phyloP scores from a whole-genome alignment of 2,329 filamentous ascomycete genomes.

The Alternaria solani region DNA sequence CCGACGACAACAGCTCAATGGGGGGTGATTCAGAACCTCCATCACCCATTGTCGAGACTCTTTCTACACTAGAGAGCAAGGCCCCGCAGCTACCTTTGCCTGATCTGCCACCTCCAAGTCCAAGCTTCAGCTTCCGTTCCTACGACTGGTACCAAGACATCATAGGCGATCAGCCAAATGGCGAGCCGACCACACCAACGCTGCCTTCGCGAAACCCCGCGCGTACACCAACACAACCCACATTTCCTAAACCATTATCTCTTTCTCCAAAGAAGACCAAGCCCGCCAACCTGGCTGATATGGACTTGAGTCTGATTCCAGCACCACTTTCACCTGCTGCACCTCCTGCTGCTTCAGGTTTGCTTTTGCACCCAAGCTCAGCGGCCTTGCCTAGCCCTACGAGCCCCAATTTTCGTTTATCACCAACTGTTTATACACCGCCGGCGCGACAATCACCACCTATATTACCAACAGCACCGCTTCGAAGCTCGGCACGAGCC shows the following conservation, averaged over 20 bases:
- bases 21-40: slow-evolving; percentile 2
- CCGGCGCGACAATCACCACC: slow-evolving; percentile 15
- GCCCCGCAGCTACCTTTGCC: slow-evolving; percentile 26
- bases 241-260: slow-evolving; percentile 15
- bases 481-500: slow-evolving; percentile 14
- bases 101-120: slow-evolving; percentile 32
- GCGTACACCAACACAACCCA: slow-evolving; percentile 23
- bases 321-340: slow-evolving; percentile 25
- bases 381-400: slow-evolving; percentile 25
- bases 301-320: slow-evolving; percentile 16
- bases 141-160: slow-evolving; percentile 43
- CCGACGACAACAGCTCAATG: slow-evolving; percentile 13
- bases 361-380: slow-evolving; percentile 28
- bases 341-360: slow-evolving; percentile 18
- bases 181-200: slow-evolving; percentile 7
- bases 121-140: slow-evolving; percentile 35
- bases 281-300: not conserved
- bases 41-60: slow-evolving; percentile 16
- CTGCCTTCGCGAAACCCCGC: slow-evolving; percentile 2
- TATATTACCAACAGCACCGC: slow-evolving; percentile 17
- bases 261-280: slow-evolving; percentile 15
- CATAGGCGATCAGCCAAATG: slow-evolving; percentile 26
- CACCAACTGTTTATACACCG: slow-evolving; percentile 33
- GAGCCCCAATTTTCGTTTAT: slow-evolving; percentile 28
- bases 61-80: slow-evolving; percentile 23